Base-by-base conservation (phyloP, 192 early-diverging fungal species). In the Polychytrium aggregatum region DNA sequence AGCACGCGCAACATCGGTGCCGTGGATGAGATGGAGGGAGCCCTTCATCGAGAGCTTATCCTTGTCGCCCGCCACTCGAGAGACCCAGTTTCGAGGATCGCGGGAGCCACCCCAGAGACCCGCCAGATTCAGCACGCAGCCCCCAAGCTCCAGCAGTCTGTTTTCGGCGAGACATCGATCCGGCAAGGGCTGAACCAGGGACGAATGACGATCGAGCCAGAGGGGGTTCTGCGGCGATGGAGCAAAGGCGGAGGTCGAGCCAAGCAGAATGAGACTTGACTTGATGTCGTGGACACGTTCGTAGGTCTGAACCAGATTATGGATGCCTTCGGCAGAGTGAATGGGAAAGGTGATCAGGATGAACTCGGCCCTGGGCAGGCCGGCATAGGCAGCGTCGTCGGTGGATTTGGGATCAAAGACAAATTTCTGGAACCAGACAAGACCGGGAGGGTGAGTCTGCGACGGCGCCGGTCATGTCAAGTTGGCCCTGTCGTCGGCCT, bases 281-380 rank as follows among this genome's bases (percentile, higher is more conserved):
- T n/a, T n/a, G n/a, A n/a, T n/a, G n/a, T n/a, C n/a, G n/a, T n/a
- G n/a, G n/a, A n/a, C n/a, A n/a, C n/a, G n/a, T n/a, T n/a, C n/a
- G n/a, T n/a, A n/a, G n/a, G n/a, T n/a, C n/a, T n/a, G n/a, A n/a
- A n/a, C n/a, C n/a, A n/a, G n/a, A n/a, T n/a, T n/a, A n/a, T n/a
- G n/a, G n/a, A n/a, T n/a, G n/a, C n/a, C n/a, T n/a, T n/a, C n/a
- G n/a, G n/a, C n/a, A n/a, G n/a, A n/a, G n/a, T n/a, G n/a, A n/a
- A n/a, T n/a, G n/a, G n/a, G 76, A 54, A 83, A 83, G 0, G 81
- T 81, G 4, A 83, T 50, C 0, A 83, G 43, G 20, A 83, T 56
- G 0, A 71, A 75, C 22, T 53, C 33, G 0, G 74, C 69, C 16
- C 24, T 31, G 0, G 81, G 81, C 4, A 83, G 59, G 26, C 11